Conservation (phyloP, 495 filamentous ascomycete species). For the Neurospora cerealis region DNA sequence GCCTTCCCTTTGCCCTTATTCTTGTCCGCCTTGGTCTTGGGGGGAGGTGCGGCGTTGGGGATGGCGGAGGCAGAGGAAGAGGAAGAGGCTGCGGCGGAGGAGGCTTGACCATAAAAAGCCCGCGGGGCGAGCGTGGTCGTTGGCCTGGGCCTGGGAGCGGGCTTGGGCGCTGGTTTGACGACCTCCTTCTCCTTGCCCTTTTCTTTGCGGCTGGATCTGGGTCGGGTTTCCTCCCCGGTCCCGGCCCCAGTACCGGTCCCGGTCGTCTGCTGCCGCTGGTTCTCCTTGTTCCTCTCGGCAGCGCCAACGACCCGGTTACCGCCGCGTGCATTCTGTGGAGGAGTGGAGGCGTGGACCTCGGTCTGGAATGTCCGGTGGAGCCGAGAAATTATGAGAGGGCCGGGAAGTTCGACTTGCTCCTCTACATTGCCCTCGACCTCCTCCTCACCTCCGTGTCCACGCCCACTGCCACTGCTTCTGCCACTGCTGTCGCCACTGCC, state of each 20-base stretch:
- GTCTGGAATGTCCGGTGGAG: neutral
- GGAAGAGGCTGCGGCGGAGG: neutral
- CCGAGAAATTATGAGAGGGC: neutral
- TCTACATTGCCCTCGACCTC: neutral
- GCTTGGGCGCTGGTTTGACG: neutral
- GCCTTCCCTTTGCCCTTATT: neutral
- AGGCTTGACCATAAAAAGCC: neutral
- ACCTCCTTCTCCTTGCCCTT: neutral
- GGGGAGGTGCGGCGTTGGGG: neutral
- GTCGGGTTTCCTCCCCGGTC: neutral
- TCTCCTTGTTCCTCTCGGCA: neutral
- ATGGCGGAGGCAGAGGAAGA: neutral
- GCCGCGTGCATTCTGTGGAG: neutral
- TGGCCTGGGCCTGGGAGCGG: neutral
- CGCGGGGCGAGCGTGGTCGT: neutral
- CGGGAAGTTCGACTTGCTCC: neutral
- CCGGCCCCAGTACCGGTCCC: neutral
- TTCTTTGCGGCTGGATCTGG: neutral
- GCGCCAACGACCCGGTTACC: neutral
- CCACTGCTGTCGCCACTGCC: neutral
- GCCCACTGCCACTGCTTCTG: neutral
- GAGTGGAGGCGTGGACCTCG: neutral
- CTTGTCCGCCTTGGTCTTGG: neutral
- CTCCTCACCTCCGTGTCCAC: neutral
- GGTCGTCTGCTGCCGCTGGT: neutral